These are phyloP conservation scores for Sanghuangporus baumii DNA, from an alignment of 1,284 basidiomycete species.

Conservation along the genomic window DNA sequence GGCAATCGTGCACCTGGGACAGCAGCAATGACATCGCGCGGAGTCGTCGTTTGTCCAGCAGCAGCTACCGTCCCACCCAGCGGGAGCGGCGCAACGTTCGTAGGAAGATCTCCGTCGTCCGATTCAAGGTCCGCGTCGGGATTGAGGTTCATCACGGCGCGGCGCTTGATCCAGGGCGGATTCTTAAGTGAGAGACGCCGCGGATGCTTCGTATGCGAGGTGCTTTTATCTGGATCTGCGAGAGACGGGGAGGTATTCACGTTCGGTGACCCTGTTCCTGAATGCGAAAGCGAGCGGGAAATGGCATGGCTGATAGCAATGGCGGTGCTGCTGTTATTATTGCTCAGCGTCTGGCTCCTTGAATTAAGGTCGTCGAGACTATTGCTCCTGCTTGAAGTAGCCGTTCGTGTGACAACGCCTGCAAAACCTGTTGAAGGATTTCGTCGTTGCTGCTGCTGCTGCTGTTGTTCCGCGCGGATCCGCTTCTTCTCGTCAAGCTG, in stretches of 20 bases:
- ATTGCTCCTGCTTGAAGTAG: neutral
- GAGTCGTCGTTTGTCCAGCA: neutral
- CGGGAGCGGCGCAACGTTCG: neutral
- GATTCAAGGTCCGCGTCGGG: neutral
- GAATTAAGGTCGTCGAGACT: neutral
- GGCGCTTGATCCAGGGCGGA: slow-evolving; percentile 1
- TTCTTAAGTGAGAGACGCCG: slow-evolving; percentile 5
- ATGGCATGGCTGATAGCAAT: neutral
- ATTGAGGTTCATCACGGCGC: slow-evolving; percentile 1
- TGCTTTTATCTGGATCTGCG: neutral
- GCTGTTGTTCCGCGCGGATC: slow-evolving; percentile 6
- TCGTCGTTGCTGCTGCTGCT: neutral
- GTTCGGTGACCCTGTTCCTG: neutral
- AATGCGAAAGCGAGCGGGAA: neutral
- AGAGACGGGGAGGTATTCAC: neutral
- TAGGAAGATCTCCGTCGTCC: neutral
- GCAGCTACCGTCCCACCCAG: neutral
- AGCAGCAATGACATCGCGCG: slow-evolving; percentile 7
- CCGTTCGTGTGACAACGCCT: neutral
- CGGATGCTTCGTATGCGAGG: neutral
- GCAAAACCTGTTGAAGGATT: neutral
- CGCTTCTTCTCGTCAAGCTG: slow-evolving; percentile 13
- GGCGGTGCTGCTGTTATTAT: neutral
- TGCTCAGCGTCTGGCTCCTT: neutral
- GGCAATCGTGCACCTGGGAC: slow-evolving; percentile 16